Conservation (phyloP, 805 yeast species). For the Debaryomyces tyrocola region DNA sequence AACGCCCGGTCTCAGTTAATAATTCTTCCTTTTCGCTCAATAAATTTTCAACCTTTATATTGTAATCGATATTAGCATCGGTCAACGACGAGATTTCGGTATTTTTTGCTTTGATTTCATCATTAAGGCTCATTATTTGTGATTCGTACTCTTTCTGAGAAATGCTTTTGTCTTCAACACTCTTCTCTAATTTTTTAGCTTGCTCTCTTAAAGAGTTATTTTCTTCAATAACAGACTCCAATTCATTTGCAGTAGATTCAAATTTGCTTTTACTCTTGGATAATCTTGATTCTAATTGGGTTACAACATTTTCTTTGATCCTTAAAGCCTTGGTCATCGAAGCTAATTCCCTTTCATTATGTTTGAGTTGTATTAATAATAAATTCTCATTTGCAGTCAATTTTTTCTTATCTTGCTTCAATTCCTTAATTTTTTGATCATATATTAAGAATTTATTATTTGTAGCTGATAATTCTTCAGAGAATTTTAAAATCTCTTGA, state of each 20-base stretch:
- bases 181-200: constrained; percentile 1
- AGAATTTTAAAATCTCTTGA: constrained; percentile 16
- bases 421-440: constrained; percentile 17
- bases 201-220: constrained; percentile 3
- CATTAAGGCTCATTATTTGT: constrained; percentile 5
- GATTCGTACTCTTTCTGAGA: neutral
- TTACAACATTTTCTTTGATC: constrained; percentile 11
- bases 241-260: neutral
- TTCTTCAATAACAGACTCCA: constrained; percentile 3
- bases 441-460: constrained; percentile 10
- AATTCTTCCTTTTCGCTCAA: constrained; percentile 18
- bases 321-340: constrained; percentile 23
- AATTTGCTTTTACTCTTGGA: constrained; percentile 1
- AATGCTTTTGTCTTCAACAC: neutral
- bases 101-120: constrained; percentile 6
- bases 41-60: constrained; percentile 14
- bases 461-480: constrained; percentile 15
- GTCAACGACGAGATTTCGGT: constrained; percentile 8
- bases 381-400: constrained; percentile 19
- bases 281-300: constrained; percentile 7
- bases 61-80: constrained; percentile 10
- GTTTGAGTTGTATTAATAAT: constrained; percentile 23
- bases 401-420: constrained; percentile 13
- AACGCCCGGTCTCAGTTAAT: constrained; percentile 3
- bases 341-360: constrained; percentile 27